Conservation (phyloP, 257 asterid species). For the Pogostemon cablin region DNA sequence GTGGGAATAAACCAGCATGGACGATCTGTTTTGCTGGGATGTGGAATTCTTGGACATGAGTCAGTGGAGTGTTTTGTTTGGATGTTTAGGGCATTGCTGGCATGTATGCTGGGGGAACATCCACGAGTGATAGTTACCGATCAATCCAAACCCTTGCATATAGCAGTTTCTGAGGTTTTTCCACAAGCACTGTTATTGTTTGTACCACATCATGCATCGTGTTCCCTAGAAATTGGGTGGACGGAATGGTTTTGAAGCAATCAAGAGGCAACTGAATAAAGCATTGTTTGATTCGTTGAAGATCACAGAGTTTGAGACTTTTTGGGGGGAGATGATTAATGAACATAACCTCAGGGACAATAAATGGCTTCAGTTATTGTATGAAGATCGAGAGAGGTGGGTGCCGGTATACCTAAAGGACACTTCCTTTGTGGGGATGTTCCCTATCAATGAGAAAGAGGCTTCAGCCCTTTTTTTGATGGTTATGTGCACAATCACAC, state of each 20-base stretch:
- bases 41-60: constrained; percentile 64
- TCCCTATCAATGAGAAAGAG: constrained; percentile 46
- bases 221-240: constrained; percentile 75
- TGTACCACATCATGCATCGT: constrained; percentile 50
- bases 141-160: constrained; percentile 51
- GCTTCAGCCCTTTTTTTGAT: constrained; percentile 45
- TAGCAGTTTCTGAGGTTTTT: constrained; percentile 57
- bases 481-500: constrained; percentile 66
- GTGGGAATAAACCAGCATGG: constrained; percentile 72
- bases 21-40: constrained; percentile 57
- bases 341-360: constrained; percentile 53
- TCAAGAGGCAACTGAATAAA: constrained; percentile 51
- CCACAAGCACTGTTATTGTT: constrained; percentile 55
- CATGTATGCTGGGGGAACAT: constrained; percentile 50
- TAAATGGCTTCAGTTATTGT: constrained; percentile 57
- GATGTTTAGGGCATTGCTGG: constrained; percentile 60
- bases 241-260: constrained; percentile 51
- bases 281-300: constrained; percentile 56
- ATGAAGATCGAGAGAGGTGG: constrained; percentile 58
- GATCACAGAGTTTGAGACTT: constrained; percentile 56
- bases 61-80: constrained; percentile 55
- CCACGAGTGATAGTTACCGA: constrained; percentile 58
- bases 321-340: constrained; percentile 51
- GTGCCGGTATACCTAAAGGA: constrained; percentile 66
- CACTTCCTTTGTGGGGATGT: constrained; percentile 47